A percentile compares a stretch with the other conserved stretches of the same genome.
Evolutionary conservation across 345 rosid genomes (phyloP).

Genomic region (Bruguiera parviflora): DNA sequence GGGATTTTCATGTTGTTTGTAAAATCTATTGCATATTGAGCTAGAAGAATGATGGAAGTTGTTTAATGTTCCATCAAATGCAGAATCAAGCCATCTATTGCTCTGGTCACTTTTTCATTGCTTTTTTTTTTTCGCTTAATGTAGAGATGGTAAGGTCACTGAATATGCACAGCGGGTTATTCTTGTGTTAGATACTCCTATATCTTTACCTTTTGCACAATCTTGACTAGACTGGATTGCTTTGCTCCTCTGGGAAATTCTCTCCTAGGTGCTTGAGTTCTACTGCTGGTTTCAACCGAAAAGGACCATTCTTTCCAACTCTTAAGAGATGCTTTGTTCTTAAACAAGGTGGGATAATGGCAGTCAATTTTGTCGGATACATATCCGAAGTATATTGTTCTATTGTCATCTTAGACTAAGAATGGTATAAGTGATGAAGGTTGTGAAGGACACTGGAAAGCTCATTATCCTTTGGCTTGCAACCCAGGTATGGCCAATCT

Average conservation of each 20-base stretch:
- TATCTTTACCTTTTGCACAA: slow-evolving; percentile 62
- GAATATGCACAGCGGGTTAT: slow-evolving; percentile 11
- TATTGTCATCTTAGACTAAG: slow-evolving; percentile 19
- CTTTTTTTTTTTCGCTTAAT: too few species aligned
- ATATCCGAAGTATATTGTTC: slow-evolving; percentile 6
- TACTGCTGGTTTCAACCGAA: slow-evolving; percentile 36
- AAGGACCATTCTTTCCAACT: slow-evolving; percentile 50
- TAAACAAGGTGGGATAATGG: slow-evolving; percentile 46
- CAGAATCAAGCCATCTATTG: slow-evolving; percentile 52
- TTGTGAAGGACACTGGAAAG: slow-evolving; percentile 62
- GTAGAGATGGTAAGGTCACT: background rate
- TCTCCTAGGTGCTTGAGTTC: slow-evolving; percentile 37
- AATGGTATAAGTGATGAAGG: slow-evolving; percentile 48
- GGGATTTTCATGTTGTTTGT: too few species aligned
- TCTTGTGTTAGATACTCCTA: slow-evolving; percentile 55
- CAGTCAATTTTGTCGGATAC: slow-evolving; percentile 12
- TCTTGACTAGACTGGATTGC: slow-evolving; percentile 63
- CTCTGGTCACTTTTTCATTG: slow-evolving; percentile 14
- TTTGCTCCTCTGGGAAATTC: slow-evolving; percentile 36
- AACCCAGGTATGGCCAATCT: slow-evolving; percentile 46
- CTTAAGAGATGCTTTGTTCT: slow-evolving; percentile 53
- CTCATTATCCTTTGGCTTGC: slow-evolving; percentile 46
- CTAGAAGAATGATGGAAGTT: slow-evolving; percentile 6
- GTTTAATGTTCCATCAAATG: slow-evolving; percentile 23
- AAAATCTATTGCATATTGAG: background rate